These are phyloP conservation scores for Corymbia calophylla DNA, from an alignment of 441 rosid genomes.

Conservation along the genomic window DNA sequence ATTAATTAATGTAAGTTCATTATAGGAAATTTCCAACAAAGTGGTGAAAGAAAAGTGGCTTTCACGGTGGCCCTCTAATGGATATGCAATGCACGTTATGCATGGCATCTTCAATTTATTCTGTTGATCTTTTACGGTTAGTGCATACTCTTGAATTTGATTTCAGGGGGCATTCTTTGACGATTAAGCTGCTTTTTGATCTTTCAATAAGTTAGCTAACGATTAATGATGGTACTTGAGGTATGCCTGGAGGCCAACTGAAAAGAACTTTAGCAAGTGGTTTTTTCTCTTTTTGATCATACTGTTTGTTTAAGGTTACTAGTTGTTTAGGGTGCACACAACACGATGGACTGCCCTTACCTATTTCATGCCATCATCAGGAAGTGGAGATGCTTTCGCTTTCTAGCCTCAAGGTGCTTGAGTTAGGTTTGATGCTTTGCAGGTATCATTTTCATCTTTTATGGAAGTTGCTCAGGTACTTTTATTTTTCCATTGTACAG, in stretches of 20 bases:
- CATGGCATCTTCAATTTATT: not conserved
- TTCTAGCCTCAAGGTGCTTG: not conserved
- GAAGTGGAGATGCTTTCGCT: not conserved
- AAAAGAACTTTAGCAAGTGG: not conserved
- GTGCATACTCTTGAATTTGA: not conserved
- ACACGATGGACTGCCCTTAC: not conserved
- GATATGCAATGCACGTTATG: no score
- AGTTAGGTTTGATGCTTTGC: not conserved
- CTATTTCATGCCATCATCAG: not conserved
- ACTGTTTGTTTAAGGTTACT: not conserved
- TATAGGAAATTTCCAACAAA: no score
- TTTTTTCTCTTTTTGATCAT: not conserved
- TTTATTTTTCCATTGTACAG: conserved; percentile 33
- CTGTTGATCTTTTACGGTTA: not conserved
- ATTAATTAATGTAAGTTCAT: no score
- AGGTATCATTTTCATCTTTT: not conserved
- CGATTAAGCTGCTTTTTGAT: not conserved
- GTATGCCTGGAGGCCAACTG: not conserved
- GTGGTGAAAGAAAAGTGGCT: not conserved
- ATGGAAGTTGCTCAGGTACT: not conserved
- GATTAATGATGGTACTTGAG: not conserved
- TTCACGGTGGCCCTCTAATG: no score
- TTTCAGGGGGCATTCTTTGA: not conserved
- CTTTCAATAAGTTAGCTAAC: not conserved
- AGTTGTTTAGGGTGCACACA: not conserved